A percentile compares a stretch with the other conserved stretches of the same genome.
Conservation (phyloP, 2,329 filamentous ascomycete genomes). For the Monilinia fructigena region DNA sequence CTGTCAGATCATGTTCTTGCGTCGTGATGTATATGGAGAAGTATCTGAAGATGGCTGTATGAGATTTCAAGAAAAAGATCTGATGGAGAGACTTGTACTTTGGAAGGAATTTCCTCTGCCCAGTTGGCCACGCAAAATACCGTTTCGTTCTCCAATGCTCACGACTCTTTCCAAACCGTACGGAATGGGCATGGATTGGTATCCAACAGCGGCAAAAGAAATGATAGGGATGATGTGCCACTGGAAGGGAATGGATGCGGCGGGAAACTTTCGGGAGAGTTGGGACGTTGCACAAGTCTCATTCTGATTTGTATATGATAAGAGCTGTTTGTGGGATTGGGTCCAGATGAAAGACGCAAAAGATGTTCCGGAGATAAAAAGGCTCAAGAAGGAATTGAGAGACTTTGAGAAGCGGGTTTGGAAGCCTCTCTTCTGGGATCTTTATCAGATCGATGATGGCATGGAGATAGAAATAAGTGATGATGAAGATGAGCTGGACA, state of each 20-base stretch:
- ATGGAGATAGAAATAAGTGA: not conserved
- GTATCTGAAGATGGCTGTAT: accelerated
- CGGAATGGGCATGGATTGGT: conserved; percentile 12
- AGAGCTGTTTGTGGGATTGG: not conserved
- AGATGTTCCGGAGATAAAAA: not conserved
- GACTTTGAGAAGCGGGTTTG: not conserved
- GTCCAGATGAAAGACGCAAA: not conserved
- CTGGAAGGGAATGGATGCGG: not conserved
- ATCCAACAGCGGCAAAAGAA: not conserved
- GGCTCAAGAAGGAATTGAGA: not conserved
- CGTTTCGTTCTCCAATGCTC: not conserved
- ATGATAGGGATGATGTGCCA: not conserved
- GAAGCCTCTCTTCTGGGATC: not conserved
- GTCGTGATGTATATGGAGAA: not conserved
- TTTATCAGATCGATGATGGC: not conserved
- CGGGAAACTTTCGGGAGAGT: too few relatives aligned
- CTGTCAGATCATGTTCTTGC: conserved; percentile 5
- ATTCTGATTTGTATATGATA: not conserved
- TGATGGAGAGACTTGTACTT: not conserved
- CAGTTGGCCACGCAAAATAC: not conserved
- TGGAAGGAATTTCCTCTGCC: not conserved
- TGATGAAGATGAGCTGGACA: not conserved
- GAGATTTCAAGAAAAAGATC: not conserved
- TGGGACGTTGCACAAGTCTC: not conserved
- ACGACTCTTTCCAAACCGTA: not conserved